These are phyloP conservation scores for Acanthamoeba lugdunensis DNA, from an alignment of 208 protist species.

Conservation along the genomic window DNA sequence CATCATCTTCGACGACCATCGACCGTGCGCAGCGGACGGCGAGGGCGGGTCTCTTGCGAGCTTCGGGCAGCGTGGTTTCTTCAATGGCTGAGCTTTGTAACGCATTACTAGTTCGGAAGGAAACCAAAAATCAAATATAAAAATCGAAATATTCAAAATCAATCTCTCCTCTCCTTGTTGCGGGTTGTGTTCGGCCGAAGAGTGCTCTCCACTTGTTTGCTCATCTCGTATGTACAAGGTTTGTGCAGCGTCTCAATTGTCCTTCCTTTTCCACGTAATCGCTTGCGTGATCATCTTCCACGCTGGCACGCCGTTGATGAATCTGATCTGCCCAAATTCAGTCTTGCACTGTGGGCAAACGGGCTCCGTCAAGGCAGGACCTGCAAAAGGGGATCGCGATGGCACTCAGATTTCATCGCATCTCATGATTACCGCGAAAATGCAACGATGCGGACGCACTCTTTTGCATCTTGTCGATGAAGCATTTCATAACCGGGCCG, in stretches of 20 bases:
- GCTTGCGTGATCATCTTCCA: constrained; percentile 13
- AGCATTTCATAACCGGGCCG: constrained; percentile 36
- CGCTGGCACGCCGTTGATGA: constrained; percentile 35
- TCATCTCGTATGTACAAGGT: background rate
- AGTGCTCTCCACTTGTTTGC: background rate
- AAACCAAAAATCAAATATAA: constrained; percentile 64
- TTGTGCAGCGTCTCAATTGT: background rate
- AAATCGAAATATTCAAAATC: constrained; percentile 44
- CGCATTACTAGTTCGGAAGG: constrained; percentile 37
- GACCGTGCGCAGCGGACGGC: background rate
- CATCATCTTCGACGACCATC: background rate
- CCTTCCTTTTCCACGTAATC: constrained; percentile 22
- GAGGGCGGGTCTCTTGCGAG: background rate
- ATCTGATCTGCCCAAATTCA: background rate
- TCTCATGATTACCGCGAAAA: background rate
- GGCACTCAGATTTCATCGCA: background rate
- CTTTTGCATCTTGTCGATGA: constrained; percentile 44
- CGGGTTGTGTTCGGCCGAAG: background rate
- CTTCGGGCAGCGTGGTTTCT: constrained; percentile 47
- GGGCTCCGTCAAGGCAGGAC: background rate
- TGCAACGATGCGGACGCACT: background rate
- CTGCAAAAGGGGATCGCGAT: background rate
- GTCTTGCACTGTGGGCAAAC: constrained; percentile 32
- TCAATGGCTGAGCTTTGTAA: constrained; percentile 21
- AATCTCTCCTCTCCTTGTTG: background rate